Conservation (phyloP, 495 filamentous ascomycete genomes). For the Penicillium turbatum region DNA sequence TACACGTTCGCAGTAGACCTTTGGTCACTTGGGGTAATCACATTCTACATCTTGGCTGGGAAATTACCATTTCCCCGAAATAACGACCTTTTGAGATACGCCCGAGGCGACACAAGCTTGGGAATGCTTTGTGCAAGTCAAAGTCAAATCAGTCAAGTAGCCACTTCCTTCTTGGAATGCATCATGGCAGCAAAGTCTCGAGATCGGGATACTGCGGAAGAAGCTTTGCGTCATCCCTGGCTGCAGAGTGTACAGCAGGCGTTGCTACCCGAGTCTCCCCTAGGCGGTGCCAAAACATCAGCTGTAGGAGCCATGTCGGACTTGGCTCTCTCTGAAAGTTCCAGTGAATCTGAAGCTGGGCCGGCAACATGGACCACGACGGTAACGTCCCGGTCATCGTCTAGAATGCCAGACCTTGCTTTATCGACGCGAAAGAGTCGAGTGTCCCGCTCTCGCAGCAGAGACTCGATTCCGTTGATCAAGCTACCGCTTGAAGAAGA, state of each 20-base stretch:
- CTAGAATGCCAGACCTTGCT: neutral
- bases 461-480: no score
- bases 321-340: neutral
- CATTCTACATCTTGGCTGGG: neutral
- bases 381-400: neutral
- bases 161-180: neutral
- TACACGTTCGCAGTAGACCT: neutral
- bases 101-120: neutral
- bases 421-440: neutral
- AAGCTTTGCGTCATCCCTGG: neutral
- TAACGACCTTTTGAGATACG: neutral
- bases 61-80: neutral
- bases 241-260: neutral
- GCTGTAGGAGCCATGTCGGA: neutral
- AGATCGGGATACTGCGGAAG: neutral
- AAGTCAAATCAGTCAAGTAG: neutral
- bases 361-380: neutral
- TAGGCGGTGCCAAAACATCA: neutral
- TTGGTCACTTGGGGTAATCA: conserved; percentile 1
- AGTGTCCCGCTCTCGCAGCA: neutral
- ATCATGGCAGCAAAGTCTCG: neutral
- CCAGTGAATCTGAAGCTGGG: neutral
- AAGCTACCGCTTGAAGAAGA: no score
- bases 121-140: neutral
- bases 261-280: neutral